Percentiles rank a stretch among this genome's conserved stretches.
These are phyloP conservation scores for Blastobotrys proliferans DNA, from an alignment of 1,139 yeast species.

Conservation along the genomic window DNA sequence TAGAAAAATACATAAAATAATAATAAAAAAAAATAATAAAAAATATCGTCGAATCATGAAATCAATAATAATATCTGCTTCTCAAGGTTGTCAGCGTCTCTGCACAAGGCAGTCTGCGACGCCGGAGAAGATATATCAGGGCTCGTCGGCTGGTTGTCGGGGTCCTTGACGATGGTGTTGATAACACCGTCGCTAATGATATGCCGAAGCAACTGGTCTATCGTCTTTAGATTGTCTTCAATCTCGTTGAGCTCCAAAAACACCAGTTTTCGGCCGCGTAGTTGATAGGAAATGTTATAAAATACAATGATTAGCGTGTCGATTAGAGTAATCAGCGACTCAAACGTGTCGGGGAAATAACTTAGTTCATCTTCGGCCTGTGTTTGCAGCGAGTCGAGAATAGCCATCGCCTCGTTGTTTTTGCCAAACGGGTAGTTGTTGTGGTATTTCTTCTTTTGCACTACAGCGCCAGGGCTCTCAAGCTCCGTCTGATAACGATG, in stretches of 20 bases:
- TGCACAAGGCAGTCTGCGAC: constrained; percentile 4
- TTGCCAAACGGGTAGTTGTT: too few species aligned
- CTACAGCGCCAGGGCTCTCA: background rate
- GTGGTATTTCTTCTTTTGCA: too few species aligned
- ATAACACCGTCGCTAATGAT: constrained; percentile 9
- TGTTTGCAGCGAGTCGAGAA: constrained; percentile 12
- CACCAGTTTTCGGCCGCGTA: constrained; percentile 9
- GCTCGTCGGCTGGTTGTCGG: background rate
- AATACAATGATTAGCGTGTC: constrained; percentile 17
- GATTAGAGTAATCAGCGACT: constrained; percentile 16
- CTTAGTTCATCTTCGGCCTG: constrained; percentile 17
- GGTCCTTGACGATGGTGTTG: background rate
- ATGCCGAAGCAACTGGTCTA: constrained; percentile 11
- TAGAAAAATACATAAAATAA: background rate
- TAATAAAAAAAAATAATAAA: constrained; percentile 8
- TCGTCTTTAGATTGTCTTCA: constrained; percentile 12
- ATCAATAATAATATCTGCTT: constrained; percentile 4
- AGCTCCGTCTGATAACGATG: background rate
- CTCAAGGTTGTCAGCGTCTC: constrained; percentile 7
- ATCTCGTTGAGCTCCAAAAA: constrained; percentile 14
- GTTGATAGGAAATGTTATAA: constrained; percentile 12
- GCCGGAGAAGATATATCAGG: constrained; percentile 1
- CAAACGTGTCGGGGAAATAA: constrained; percentile 20
- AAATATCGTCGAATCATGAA: background rate
- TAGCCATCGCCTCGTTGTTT: constrained; percentile 10